phyloP scores from a whole-genome alignment of 768 basidiomycete genomes.

The Suillus tomentosus region DNA sequence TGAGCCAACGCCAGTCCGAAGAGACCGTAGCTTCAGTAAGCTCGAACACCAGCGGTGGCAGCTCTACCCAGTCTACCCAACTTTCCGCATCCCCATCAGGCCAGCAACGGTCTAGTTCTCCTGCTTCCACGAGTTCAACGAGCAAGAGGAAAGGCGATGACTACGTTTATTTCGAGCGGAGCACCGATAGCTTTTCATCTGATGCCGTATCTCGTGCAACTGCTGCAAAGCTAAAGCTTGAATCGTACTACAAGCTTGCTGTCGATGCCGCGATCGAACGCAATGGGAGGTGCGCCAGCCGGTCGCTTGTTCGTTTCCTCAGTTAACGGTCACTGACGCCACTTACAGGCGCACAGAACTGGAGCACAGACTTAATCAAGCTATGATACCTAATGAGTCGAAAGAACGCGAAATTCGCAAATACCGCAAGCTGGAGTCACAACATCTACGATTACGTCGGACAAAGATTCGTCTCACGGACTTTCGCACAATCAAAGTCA shows the following conservation, averaged over 20 bases:
- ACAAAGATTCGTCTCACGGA: slow-evolving; percentile 93
- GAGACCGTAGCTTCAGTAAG: slow-evolving; percentile 14
- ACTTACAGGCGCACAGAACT: slow-evolving; percentile 77
- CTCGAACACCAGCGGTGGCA: background rate
- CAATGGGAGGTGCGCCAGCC: slow-evolving; percentile 75
- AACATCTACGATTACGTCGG: slow-evolving; percentile 87
- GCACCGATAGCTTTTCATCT: slow-evolving; percentile 78
- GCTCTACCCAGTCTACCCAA: slow-evolving; percentile 5
- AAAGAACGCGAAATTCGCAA: slow-evolving; percentile 88
- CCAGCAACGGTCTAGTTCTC: slow-evolving; percentile 33
- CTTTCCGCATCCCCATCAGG: slow-evolving; percentile 18
- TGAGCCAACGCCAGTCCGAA: slow-evolving; percentile 34
- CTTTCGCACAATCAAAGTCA: slow-evolving; percentile 97
- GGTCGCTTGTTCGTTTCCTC: slow-evolving; percentile 9
- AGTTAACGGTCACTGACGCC: slow-evolving; percentile 11
- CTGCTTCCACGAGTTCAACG: slow-evolving; percentile 30
- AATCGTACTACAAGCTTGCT: slow-evolving; percentile 97
- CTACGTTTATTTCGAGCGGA: slow-evolving; percentile 96
- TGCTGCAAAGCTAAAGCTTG: slow-evolving; percentile 94
- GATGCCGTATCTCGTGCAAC: slow-evolving; percentile 88
- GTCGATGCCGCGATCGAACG: slow-evolving; percentile 96
- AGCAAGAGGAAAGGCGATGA: slow-evolving; percentile 39
- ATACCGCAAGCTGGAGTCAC: slow-evolving; percentile 84
- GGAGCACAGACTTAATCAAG: slow-evolving; percentile 81
- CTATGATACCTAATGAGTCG: slow-evolving; percentile 71